Conservation (phyloP, 2,329 filamentous ascomycete genomes). For the Trichoderma cornu-damae region DNA sequence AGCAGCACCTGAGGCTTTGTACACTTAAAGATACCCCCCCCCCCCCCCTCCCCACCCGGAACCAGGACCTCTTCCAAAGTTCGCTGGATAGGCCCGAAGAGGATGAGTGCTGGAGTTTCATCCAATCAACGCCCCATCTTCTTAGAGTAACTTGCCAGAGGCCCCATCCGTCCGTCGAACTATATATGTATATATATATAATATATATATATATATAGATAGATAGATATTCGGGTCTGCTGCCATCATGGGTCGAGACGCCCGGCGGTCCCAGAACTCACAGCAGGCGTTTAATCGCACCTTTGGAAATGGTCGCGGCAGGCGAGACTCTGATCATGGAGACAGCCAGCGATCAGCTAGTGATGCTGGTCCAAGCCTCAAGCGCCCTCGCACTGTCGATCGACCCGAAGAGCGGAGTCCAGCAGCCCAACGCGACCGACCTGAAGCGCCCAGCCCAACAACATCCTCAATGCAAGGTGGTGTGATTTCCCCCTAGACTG, state of each 20-base stretch:
- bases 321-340: not conserved
- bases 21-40: no score
- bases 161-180: no score
- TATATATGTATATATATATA: no score
- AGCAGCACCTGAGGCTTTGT: not conserved
- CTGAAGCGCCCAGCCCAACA: not conserved
- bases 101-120: not conserved
- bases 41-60: not conserved
- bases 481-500: not conserved
- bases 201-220: no score
- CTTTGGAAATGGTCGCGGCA: not conserved
- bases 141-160: not conserved
- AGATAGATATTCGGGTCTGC: not conserved
- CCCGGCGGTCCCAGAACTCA: not conserved
- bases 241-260: not conserved
- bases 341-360: not conserved
- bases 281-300: not conserved
- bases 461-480: not conserved
- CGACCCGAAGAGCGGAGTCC: not conserved
- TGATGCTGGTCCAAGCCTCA: not conserved
- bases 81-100: not conserved
- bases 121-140: no score
- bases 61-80: not conserved
- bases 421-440: not conserved
- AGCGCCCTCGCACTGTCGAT: slow-evolving; percentile 2